Base-by-base conservation (phyloP, 2,329 filamentous ascomycete species). In the Emmonsiellopsis sp. region DNA sequence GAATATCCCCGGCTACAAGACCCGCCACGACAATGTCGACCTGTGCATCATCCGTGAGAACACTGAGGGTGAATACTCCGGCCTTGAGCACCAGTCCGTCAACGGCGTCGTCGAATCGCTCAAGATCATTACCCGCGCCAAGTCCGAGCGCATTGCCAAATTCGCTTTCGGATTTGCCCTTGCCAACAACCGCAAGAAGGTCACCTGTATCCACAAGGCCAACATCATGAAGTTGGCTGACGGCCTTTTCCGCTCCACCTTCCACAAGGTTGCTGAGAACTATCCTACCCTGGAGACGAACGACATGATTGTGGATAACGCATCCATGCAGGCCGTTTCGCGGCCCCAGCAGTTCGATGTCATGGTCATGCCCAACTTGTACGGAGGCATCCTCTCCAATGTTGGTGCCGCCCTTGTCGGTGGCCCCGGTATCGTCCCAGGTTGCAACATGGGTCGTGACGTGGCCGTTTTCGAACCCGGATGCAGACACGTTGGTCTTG, bases 221-320 rank as follows among this genome's bases (percentile, higher is more conserved):
- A 98, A 98, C 82, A 98, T 98, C 79, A 98, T 98, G 93, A 98
- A 98, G 83, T 82, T 98, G 56, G 92, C 91, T 72, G 93, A 98
- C 66, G 93, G 93, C 76, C 87, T 98, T 54, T 98, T 98, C 89
- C 87, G 93, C 73, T 92, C 85, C 78, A 97, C 93, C 63, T 94
- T 97, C 82, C 89, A 95, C 79, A 81, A 85, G 67, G 85, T 93
- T 63, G 88, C 90, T 62, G 87, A 94, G 79, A 89, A 95, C 73
- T 98, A 93, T 79, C 92, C 93, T 56, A 94, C 89, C 59, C 81
- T 98, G 65, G 88, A 96, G 80, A 86, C 86, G 70, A 94, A 94
- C 80, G 93, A 98, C 78, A 96, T 98, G 92, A 98, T 98, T 74
- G 93, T 98, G 75, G 93, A 98, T 79, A 98, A 98, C 76, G 93